Evolutionary conservation across 2,329 filamentous ascomycete genomes (phyloP), one percentile per base, ranked within the genome.

Genomic region (Phialophora chinensis): DNA sequence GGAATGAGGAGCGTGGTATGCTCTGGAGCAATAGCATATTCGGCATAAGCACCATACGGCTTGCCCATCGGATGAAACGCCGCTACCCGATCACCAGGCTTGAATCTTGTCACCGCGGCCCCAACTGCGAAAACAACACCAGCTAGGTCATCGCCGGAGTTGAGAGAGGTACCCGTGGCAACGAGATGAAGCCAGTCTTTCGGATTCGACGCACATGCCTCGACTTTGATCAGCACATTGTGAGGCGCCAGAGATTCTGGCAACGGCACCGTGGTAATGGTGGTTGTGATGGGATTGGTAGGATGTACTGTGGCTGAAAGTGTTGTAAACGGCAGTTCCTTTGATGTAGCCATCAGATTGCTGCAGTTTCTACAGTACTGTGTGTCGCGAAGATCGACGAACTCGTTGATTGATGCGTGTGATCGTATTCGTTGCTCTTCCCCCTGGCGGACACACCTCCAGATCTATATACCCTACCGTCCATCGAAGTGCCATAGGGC

Each of bases 151-250:
- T 67, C 65, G 20, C 66, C 66, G 33, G 61, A 62, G 60, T 68
- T 62, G 44, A 69, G 25, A 12, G 58, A 62, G 1, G 20, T 38
- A n/a, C 66, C 44, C 20, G 55, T 62, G 3, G 60, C 52, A 17
- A 57, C 53, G n/a, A 60, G 38, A 42, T 65, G 62, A 1, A 60
- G 47, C 82, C 82, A 84, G 72, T 84, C 83, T 68, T 84, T 85
- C 4, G 83, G 80, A 60, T 82, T 82, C 20, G 78, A 74, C n/a
- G 79, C 80, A 29, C 77, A 77, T 1, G 79, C 78, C 50, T 78
- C 73, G 20, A 82, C 76, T 57, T 75, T 74, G 60, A 81, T 81
- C 7, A 82, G 71, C 7, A 81, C 75, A 56, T 81, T 75, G 55
- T 75, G 74, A 1, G 73, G 66, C 10, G 72, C 58, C 0, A 81